These are phyloP conservation scores for Nakazawaea anatomiae DNA, from an alignment of 805 yeast genomes.

Conservation along the genomic window DNA sequence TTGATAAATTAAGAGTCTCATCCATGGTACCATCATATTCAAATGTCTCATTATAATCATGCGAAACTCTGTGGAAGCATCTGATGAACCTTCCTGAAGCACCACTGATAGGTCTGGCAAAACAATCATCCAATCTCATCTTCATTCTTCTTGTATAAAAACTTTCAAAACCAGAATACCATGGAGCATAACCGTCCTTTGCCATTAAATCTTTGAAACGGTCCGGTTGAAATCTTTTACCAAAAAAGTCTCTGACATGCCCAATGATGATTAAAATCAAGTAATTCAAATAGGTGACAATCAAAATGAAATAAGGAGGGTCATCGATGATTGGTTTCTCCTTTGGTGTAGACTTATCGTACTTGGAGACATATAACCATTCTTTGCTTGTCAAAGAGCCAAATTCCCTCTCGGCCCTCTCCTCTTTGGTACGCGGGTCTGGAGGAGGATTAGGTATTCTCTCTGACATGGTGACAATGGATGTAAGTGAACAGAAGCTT, in stretches of 20 bases:
- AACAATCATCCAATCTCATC: constrained; percentile 87
- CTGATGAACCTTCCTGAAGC: constrained; percentile 92
- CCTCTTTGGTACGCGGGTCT: constrained; percentile 21
- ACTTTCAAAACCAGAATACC: constrained; percentile 89
- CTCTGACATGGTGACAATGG: background rate
- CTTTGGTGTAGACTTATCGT: constrained; percentile 51
- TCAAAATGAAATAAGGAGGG: constrained; percentile 75
- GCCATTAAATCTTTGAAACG: constrained; percentile 64
- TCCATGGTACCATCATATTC: constrained; percentile 70
- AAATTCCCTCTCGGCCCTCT: constrained; percentile 59
- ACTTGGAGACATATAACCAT: constrained; percentile 55
- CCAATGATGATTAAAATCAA: constrained; percentile 83
- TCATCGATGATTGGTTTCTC: constrained; percentile 68
- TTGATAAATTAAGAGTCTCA: constrained; percentile 78
- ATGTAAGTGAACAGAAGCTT: background rate
- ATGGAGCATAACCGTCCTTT: constrained; percentile 89
- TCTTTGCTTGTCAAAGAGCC: constrained; percentile 65
- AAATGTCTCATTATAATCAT: constrained; percentile 58
- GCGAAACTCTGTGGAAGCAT: constrained; percentile 73
- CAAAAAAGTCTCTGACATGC: constrained; percentile 84
- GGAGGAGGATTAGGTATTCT: constrained; percentile 27
- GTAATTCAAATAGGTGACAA: constrained; percentile 82
- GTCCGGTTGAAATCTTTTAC: constrained; percentile 63
- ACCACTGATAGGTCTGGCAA: constrained; percentile 93
- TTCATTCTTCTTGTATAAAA: constrained; percentile 92